Evolutionary conservation across 2,329 filamentous ascomycete genomes (phyloP), one percentile per base, ranked within the genome.

Genomic region (Aureobasidium lini): DNA sequence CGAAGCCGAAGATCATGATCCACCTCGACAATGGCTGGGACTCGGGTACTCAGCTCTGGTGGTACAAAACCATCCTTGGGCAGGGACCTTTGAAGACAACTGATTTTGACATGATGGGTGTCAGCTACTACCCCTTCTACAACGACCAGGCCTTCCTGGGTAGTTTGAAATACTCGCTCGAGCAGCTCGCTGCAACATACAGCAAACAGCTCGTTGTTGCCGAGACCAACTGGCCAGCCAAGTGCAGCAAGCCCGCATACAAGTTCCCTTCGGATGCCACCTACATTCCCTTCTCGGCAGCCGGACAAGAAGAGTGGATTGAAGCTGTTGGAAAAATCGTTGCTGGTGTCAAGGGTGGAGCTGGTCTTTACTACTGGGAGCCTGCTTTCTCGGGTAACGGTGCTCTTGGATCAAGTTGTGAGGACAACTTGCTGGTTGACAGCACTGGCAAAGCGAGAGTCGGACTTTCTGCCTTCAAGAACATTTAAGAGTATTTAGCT

Each of bases 1-100:
- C 60, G 10, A 62, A 67, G 62, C 68, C 70, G 1, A 61, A 68
- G 52, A 64, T 70, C 59, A 62, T 71, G 61, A 64, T 70, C 42
- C 69, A 71, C 50, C 62, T 71, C 9, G 69, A 70, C 57, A 69
- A 72, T 18, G 70, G 69, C 10, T 72, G 69, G 69, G 60, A 71
- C 23, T 63, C 56, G 49, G 65, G 61, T 9, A 67, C 65, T 28
- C 66, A 68, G 60, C 44, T 62, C 42, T 66, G 58, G 71, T 69
- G 67, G 66, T 71, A 69, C 59, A 66, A 68, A 50, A 62, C 61
- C n/a, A 52, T 71, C 11, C 63, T 68, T 23, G 62, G 43, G 2
- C 59, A 66, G 36, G 68, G 69, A 2, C 63, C 64, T 28, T 57
- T 70, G 31, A 62, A 57, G n/a, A 56, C 49, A 2, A 40, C 44